phyloP scores from a whole-genome alignment of 1,284 basidiomycete species.

The Ceratobasidium sp. region DNA sequence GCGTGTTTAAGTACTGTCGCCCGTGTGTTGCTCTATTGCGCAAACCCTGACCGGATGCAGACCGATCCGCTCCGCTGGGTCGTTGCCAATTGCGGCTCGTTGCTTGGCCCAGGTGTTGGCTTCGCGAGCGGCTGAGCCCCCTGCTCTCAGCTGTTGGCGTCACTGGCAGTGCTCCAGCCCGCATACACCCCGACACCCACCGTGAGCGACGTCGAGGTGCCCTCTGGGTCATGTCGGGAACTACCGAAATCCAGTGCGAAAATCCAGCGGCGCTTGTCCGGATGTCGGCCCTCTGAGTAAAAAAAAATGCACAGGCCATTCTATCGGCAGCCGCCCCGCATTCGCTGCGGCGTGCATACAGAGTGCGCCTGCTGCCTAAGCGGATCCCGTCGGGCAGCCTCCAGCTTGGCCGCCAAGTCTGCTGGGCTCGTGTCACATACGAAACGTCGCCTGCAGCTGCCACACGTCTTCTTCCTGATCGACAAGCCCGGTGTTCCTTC shows the following conservation, averaged over 20 bases:
- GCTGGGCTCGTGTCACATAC: constrained; percentile 1
- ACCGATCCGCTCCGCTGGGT: neutral
- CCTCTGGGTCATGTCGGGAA: constrained; percentile 18
- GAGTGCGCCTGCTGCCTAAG: neutral
- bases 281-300: constrained; percentile 18
- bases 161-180: neutral
- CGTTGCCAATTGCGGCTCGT: neutral
- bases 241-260: constrained; percentile 16
- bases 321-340: constrained; percentile 27
- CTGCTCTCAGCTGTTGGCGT: constrained; percentile 20
- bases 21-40: constrained; percentile 18
- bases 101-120: neutral
- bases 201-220: constrained; percentile 8
- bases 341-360: constrained; percentile 1
- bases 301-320: constrained; percentile 31
- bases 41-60: constrained; percentile 30
- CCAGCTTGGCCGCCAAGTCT: too few relatives aligned
- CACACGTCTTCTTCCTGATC: constrained; percentile 11
- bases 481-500: neutral
- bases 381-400: neutral
- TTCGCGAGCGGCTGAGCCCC: neutral
- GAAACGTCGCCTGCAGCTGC: constrained; percentile 18
- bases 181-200: constrained; percentile 1
- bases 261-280: constrained; percentile 26
- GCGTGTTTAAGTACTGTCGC: constrained; percentile 11